Evolutionary conservation across 768 basidiomycete species (phyloP), one percentile per base, ranked within the genome.

Genomic region (Collybia nuda): DNA sequence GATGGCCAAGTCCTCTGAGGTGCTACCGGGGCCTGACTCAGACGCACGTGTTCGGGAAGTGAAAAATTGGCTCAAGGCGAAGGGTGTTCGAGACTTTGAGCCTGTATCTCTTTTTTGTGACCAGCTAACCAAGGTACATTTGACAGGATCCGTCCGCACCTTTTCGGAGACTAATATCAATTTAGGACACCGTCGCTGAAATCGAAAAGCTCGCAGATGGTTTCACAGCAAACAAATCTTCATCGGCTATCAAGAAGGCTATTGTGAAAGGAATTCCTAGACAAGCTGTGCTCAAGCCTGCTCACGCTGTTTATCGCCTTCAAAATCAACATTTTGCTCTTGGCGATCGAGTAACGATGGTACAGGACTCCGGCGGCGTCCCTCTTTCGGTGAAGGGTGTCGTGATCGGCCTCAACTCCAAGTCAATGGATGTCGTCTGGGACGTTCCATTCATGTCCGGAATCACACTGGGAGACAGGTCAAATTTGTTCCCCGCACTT

Each of bases 371-470:
- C 0, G 95, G 95, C 23, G 85, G 88, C 28, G 95, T 98, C 0
- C 93, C 95, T 1, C 74, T 98, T 12, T 84, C 86, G 1, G 87
- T 86, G 45, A 98, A 96, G 69, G 97, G 97, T 18, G 92, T 96
- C 14, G 94, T 98, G 21, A 82, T 98, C 46, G 92, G 95, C 12
- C 69, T 99, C 60, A 91, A 86, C 59, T 70, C 86, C 2, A 90
- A 87, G 62, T 83, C 88, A 3, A 88, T 98, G 80, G 97, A 98
- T 65, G 88, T 98, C 19, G 80, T 96, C 0, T 98, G 97, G 91
- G 97, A 99, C 65, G 86, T 88, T 19, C 80, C 93, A 1, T 98
- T 99, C 70, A 91, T 99, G 83, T 85, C 93, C 18, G 97, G 97
- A 6, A 78, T 80, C 2, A 97, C 90, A 0, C 72, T 98, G 9